Base-by-base conservation (phyloP, 345 rosid species). In the Excoecaria cochinchinensis region DNA sequence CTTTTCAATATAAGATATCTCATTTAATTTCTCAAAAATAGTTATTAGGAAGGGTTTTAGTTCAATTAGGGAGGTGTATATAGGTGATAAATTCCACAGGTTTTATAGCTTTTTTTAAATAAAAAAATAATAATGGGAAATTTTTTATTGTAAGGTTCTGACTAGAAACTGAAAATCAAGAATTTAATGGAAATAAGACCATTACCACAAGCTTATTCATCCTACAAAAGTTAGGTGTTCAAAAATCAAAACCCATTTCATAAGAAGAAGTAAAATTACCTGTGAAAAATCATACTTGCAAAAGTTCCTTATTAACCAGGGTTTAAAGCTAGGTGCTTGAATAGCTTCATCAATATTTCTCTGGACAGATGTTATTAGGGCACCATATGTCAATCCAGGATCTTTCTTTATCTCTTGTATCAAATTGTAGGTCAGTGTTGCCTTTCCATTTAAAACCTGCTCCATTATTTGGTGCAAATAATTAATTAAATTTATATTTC, bases 401-500 rank as follows among this genome's bases (percentile, higher is more conserved):
- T 64, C 31, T 21, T 71, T 42, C 39, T 47, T 63, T 5, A 83
- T 48, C 8, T 80, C 66, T 6, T 78, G 76, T 36, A 79, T 75
- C 58, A 88, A 77, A 19, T 83, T 61, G 59, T 63, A 76, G n/a
- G 89, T 88, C 85, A 88, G 52, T 6, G 82, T 80, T 22, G 25
- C 55, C 63, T 73, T 78, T 48, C 87, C 81, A 2, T 56, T 40
- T 56, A 88, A 80, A 22, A 80, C 83, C 91, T 86, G 85, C 76
- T 70, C 11, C 8, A 39, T 7, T 25, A 40, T 39, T n/a, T 19
- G n/a, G 3, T 56, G 9, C 24, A n/a, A 65, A 22, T 4, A 0
- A 39, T 22, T 11, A 64, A 47, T 15, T 8, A 8, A 44, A 25
- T 38, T 8, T 47, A 11, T 64, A 42, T 7, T 21, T 53, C 16